phyloP scores from a whole-genome alignment of 306 rosid genomes.

The Senna siamea region DNA sequence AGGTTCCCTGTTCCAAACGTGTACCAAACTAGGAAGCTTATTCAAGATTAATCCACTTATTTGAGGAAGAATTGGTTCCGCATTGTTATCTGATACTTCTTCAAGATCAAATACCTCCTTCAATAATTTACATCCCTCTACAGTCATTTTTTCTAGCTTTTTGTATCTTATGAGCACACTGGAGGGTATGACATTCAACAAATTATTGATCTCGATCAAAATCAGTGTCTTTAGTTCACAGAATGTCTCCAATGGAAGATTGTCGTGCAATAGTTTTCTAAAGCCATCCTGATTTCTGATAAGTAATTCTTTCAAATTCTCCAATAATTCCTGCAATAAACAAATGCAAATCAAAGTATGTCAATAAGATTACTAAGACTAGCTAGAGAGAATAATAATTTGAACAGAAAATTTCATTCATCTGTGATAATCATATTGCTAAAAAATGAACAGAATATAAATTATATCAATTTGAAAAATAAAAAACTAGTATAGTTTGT shows the following conservation, averaged over 20 bases:
- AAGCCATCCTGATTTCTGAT: background rate
- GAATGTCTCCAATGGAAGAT: background rate
- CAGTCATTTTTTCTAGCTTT: background rate
- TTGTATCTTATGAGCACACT: background rate
- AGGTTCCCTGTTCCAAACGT: slow-evolving; percentile 25
- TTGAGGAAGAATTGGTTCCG: background rate
- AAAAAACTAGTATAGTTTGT: too few species aligned
- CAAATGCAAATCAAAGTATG: background rate
- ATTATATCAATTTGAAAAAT: too few species aligned
- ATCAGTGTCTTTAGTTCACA: background rate
- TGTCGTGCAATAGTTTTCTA: background rate
- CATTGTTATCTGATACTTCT: background rate
- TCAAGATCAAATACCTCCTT: background rate
- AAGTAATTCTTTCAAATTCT: background rate
- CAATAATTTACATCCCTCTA: background rate
- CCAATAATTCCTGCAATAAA: background rate
- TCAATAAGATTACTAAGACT: background rate
- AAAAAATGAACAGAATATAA: too few species aligned
- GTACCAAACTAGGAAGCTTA: background rate
- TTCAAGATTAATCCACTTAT: background rate
- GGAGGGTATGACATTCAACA: background rate
- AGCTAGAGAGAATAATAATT: too few species aligned
- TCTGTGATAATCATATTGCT: too few species aligned
- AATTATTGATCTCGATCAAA: background rate
- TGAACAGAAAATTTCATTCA: too few species aligned